Evolutionary conservation across 306 rosid genomes (phyloP).

Genomic region (Luffa aegyptiaca): DNA sequence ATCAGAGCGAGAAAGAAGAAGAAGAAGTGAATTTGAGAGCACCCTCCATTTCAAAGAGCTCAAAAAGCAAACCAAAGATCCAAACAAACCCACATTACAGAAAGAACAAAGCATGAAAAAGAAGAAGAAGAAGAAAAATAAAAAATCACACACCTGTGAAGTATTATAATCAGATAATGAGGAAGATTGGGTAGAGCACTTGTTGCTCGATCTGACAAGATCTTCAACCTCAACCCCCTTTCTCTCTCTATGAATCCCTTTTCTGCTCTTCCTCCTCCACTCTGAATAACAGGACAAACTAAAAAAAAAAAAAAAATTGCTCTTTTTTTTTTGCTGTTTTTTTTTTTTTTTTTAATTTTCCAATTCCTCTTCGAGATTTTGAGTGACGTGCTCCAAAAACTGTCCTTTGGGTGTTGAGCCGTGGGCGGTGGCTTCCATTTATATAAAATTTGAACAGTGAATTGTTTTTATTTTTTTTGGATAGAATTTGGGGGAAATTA

Average conservation of each 20-base stretch:
- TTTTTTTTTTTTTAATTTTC: background rate
- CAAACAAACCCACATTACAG: conserved; percentile 1
- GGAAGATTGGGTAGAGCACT: background rate
- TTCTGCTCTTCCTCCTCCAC: background rate
- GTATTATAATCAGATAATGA: background rate
- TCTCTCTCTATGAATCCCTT: background rate
- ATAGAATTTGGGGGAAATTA: background rate
- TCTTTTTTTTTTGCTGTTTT: background rate
- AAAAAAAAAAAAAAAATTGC: background rate
- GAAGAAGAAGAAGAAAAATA: background rate
- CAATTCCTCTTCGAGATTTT: background rate
- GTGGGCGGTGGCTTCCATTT: conserved; percentile 2
- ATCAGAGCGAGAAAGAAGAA: background rate
- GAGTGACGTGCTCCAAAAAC: background rate
- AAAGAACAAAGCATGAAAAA: background rate
- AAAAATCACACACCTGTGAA: background rate
- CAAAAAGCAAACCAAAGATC: background rate
- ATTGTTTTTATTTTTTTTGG: background rate
- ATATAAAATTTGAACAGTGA: background rate
- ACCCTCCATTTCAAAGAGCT: background rate
- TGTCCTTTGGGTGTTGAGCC: conserved; percentile 1
- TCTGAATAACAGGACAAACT: conserved; percentile 9
- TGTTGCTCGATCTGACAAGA: conserved; percentile 11
- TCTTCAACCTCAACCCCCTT: background rate
- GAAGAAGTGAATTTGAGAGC: background rate